Base-by-base conservation (phyloP, 2,329 filamentous ascomycete species). In the Cordyceps cateniannulata region DNA sequence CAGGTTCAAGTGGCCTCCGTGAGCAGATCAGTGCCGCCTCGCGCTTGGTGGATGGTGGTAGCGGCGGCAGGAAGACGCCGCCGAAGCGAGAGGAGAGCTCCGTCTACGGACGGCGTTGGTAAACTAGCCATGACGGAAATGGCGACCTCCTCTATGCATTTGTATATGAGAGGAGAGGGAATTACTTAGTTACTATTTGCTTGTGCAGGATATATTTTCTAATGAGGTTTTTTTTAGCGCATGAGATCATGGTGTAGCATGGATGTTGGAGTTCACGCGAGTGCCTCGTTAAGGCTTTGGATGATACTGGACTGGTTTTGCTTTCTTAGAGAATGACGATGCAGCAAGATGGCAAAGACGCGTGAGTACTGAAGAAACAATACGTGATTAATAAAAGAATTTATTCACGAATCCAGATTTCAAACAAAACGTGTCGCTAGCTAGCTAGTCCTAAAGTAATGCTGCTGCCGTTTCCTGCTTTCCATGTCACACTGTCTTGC, bases 61-160 rank as follows among this genome's bases (percentile, higher is more conserved):
- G 66, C 24, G 16, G 18, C 18, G 38, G 66, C 60, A 70, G 66
- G 63, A 69, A 67, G 59, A 64, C 69, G 10, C 64, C 63, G 35
- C 60, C 62, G 16, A 64, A 52, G 64, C 69, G 75, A 63, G 64
- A 72, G 63, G 75, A 77, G 65, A 74, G 69, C 54, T 68, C 67
- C n/a, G 66, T 76, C 25, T 79, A 76, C 63, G 77, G 75, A 18
- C 68, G 77, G 16, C 67, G 77, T 53, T 79, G 76, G 77, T 78
- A 62, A 66, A 22, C 38, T 49, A 12, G 1, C 9, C 29, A 5
- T 47, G 29, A 10, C 18, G 29, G 22, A 20, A 22, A 4, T 8
- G 9, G 12, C 8, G 5, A 35, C 14, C 32, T 35, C 20, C 4
- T 8, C 10, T 25, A 12, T 44, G 24, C 55, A 38, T 42, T 44